Conservation (phyloP, 2,329 filamentous ascomycete species). For the Tolypocladium inflatum region DNA sequence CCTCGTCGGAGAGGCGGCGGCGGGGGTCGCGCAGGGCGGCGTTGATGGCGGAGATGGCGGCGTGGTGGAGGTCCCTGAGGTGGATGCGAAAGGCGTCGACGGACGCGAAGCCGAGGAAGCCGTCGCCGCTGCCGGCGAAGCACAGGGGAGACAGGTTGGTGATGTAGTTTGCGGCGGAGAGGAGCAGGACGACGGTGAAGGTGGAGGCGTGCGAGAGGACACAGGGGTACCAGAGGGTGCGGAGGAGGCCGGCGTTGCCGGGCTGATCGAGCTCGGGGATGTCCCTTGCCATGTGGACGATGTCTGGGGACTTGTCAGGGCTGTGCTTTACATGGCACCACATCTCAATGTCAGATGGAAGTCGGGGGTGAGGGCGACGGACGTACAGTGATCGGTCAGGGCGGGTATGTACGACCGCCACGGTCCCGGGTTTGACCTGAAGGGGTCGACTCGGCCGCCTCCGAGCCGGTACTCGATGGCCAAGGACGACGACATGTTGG, state of each 20-base stretch:
- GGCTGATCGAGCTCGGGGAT: constrained; percentile 18
- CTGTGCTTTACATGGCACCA: neutral
- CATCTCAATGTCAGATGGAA: neutral
- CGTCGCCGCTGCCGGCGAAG: neutral
- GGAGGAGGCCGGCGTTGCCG: constrained; percentile 13
- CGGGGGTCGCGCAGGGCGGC: constrained; percentile 18
- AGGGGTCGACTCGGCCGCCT: constrained; percentile 15
- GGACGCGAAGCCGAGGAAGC: constrained; percentile 2
- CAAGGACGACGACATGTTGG: neutral
- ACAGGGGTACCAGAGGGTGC: constrained; percentile 18
- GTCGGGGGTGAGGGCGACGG: neutral
- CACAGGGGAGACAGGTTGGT: neutral
- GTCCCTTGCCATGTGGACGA: constrained; percentile 19
- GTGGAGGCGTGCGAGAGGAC: constrained; percentile 11
- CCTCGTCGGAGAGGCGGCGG: constrained; percentile 24
- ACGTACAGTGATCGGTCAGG: constrained; percentile 16
- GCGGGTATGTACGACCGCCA: constrained; percentile 11
- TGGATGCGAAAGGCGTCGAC: constrained; percentile 8
- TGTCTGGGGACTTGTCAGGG: constrained; percentile 4
- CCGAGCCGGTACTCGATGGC: constrained; percentile 12
- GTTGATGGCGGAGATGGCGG: constrained; percentile 34
- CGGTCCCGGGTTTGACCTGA: constrained; percentile 12
- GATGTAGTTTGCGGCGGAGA: constrained; percentile 17
- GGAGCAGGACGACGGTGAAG: constrained; percentile 17
- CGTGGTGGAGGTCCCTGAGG: constrained; percentile 31